A percentile compares a stretch with the other conserved stretches of the same genome.
phyloP scores from a whole-genome alignment of 2,329 filamentous ascomycete genomes.

The Xylaria sp. region DNA sequence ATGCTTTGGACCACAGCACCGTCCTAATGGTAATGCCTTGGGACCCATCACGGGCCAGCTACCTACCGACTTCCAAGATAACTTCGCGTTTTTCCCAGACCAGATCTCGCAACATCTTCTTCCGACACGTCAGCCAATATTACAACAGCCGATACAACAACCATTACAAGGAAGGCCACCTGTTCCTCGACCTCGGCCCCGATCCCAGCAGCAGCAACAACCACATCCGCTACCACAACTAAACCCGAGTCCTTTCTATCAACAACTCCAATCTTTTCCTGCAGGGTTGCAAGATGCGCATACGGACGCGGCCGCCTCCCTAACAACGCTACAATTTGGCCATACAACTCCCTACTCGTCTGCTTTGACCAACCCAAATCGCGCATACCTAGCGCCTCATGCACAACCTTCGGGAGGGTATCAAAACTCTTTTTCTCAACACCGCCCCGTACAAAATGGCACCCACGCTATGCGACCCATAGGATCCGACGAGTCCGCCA shows the following conservation, averaged over 20 bases:
- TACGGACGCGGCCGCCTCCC: constrained; percentile 46
- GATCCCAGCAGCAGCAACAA: constrained; percentile 35
- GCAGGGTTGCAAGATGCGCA: constrained; percentile 45
- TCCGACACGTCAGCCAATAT: constrained; percentile 32
- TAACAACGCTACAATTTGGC: constrained; percentile 48
- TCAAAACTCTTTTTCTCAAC: constrained; percentile 35
- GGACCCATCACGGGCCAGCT: constrained; percentile 46
- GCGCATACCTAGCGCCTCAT: constrained; percentile 39
- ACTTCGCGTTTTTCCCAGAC: constrained; percentile 45
- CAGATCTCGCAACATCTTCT: constrained; percentile 46
- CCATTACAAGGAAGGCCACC: constrained; percentile 5
- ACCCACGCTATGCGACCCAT: constrained; percentile 42
- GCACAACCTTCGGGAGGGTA: constrained; percentile 37
- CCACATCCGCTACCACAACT: constrained; percentile 9
- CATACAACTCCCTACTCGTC: constrained; percentile 40
- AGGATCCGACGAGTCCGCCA: constrained; percentile 40
- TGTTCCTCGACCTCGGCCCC: constrained; percentile 34
- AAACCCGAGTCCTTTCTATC: constrained; percentile 16
- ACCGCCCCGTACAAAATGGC: constrained; percentile 37
- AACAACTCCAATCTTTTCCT: constrained; percentile 34
- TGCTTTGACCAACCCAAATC: constrained; percentile 35
- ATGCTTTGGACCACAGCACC: constrained; percentile 67
- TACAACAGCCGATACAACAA: constrained; percentile 8
- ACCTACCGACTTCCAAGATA: constrained; percentile 43
- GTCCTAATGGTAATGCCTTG: constrained; percentile 44